Percentiles rank a stretch among this genome's conserved stretches.
phyloP scores from a whole-genome alignment of 257 asterid species.

The Solanum acaule region DNA sequence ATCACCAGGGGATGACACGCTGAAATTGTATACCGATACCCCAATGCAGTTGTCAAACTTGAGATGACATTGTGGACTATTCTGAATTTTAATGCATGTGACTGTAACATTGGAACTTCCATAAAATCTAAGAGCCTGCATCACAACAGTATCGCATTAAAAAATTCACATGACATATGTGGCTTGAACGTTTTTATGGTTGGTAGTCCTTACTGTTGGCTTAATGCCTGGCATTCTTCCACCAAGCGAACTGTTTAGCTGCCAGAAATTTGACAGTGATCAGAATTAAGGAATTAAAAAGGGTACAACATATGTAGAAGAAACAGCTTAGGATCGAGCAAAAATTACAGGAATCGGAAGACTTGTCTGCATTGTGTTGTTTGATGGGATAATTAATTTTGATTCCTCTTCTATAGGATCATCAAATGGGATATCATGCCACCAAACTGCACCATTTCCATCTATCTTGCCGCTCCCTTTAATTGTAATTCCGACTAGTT shows the following conservation, averaged over 20 bases:
- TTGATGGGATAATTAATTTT: constrained; percentile 43
- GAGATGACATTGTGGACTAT: constrained; percentile 79
- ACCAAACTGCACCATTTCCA: constrained; percentile 87
- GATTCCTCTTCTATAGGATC: constrained; percentile 66
- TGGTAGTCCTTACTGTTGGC: constrained; percentile 57
- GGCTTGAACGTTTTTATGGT: too few species aligned
- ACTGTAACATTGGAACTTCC: constrained; percentile 72
- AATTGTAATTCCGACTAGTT: constrained; percentile 68
- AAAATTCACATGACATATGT: neutral
- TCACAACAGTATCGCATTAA: neutral
- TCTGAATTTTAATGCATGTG: constrained; percentile 64
- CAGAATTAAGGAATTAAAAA: neutral
- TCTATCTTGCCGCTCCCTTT: constrained; percentile 62
- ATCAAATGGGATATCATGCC: constrained; percentile 47
- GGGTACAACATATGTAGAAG: neutral
- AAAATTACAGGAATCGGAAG: constrained; percentile 2
- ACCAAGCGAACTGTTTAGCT: constrained; percentile 34
- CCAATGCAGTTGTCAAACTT: constrained; percentile 74
- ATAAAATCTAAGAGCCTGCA: constrained; percentile 70
- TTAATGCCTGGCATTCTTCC: constrained; percentile 58
- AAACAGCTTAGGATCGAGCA: neutral
- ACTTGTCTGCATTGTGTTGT: constrained; percentile 23
- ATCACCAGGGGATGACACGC: constrained; percentile 50
- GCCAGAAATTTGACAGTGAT: constrained; percentile 5
- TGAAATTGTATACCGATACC: constrained; percentile 58